phyloP scores from a whole-genome alignment of 768 basidiomycete genomes.

The Gelatoporia subvermispora region DNA sequence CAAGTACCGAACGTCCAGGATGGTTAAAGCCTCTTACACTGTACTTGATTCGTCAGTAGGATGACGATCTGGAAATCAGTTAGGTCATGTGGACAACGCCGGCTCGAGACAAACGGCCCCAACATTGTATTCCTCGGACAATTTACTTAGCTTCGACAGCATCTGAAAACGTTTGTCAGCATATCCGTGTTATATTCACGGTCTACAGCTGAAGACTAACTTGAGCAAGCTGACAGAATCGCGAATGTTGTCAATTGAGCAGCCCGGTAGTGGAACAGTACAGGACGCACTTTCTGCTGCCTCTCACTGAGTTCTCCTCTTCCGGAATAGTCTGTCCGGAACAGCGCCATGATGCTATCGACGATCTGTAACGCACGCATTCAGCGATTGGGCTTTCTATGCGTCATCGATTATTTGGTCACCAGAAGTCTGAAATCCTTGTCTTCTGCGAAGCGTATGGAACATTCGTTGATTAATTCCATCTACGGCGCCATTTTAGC shows the following conservation, averaged over 20 bases:
- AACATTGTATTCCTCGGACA: constrained; percentile 91
- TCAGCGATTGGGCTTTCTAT: background rate
- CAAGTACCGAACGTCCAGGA: background rate
- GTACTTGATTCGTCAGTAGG: constrained; percentile 90
- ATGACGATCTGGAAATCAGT: constrained; percentile 59
- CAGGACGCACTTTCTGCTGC: constrained; percentile 69
- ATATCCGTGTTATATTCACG: no score
- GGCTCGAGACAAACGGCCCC: constrained; percentile 10
- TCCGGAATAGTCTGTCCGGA: constrained; percentile 90
- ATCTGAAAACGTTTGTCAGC: constrained; percentile 45
- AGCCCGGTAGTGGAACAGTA: background rate
- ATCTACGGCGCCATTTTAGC: constrained; percentile 42
- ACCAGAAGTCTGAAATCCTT: constrained; percentile 77
- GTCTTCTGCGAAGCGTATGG: constrained; percentile 84
- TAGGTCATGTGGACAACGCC: constrained; percentile 2
- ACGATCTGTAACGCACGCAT: constrained; percentile 54
- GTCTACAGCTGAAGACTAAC: constrained; percentile 41
- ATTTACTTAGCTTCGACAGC: constrained; percentile 86
- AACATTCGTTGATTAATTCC: constrained; percentile 89
- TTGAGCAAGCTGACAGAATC: constrained; percentile 67
- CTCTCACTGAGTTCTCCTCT: constrained; percentile 92
- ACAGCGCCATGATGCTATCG: constrained; percentile 96
- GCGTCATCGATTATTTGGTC: constrained; percentile 2
- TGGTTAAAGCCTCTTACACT: constrained; percentile 64
- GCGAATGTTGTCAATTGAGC: background rate